Evolutionary conservation across 2,329 filamentous ascomycete species (phyloP), one percentile per base, ranked within the genome.

Genomic region (Diaporthe citrichinensis): DNA sequence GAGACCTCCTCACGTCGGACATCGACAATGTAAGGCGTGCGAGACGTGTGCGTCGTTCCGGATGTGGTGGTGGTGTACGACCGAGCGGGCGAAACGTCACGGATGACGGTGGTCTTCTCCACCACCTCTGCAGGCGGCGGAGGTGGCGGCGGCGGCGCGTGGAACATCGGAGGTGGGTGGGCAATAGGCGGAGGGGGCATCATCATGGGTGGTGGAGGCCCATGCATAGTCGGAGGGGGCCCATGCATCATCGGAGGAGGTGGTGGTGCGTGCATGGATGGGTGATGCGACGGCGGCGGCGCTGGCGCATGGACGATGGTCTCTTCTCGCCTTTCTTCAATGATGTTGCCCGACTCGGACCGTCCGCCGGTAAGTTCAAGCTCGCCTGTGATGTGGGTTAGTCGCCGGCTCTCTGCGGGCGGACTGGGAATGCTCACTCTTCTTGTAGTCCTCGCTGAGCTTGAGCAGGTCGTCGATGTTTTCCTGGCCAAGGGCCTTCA

Each of bases 381-480:
- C 73, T 89, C 87, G 46, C 84, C 86, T 87, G 74, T 20, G 28
- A 46, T 36, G 4, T 12, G 34, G 53, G 73, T 76, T 31, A 76
- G 75, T 31, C 20, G 39, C 10, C 14, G 17, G 41, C 25, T 20
- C 20, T 20, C 25, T 10, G 15, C 23, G 28, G 57, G 23, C 6
- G 67, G 25, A 4, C 10, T 14, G 23, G 7, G 44, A 12, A 20
- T 8, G 80, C 87, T 81, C 80, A 90, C 89, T 87, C 81, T 90
- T 89, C 81, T 90, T 92, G 84, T 95, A 95, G 44, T 93, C 92
- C 80, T 95, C 94, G 83, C 95, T 97, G 68, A 95, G 87, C 80
- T 92, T 93, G 80, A 98, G 94, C 59, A 98, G 89, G 80, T 97
- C 94, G 79, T 98, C 95, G 78, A 98, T 98, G 80, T 98, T 95